Evolutionary conservation across 2,329 filamentous ascomycete species (phyloP).

Genomic region (Podosphaera fusca): DNA sequence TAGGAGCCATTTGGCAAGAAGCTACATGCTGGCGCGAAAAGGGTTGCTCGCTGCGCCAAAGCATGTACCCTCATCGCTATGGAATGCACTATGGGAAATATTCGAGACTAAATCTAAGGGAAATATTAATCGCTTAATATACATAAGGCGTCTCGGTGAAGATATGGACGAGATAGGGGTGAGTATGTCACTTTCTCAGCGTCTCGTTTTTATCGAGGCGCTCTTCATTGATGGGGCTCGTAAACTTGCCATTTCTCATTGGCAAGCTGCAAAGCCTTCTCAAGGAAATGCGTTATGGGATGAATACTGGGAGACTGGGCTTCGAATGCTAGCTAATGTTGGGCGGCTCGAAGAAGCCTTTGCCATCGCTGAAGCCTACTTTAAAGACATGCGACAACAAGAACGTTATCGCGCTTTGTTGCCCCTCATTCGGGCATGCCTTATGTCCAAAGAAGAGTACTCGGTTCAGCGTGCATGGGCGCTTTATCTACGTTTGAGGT

Average conservation of each 20-base stretch:
- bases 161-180: constrained; percentile 41
- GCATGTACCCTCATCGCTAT: constrained; percentile 33
- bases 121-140: constrained; percentile 32
- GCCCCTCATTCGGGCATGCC: constrained; percentile 43
- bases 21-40: constrained; percentile 1
- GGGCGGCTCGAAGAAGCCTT: constrained; percentile 37
- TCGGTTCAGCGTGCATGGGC: constrained; percentile 37
- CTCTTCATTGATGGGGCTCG: constrained; percentile 39
- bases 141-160: constrained; percentile 36
- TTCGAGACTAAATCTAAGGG: constrained; percentile 23
- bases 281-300: constrained; percentile 1
- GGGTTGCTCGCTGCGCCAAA: constrained; percentile 11
- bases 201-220: constrained; percentile 44
- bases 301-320: constrained; percentile 40
- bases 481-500: constrained; percentile 40
- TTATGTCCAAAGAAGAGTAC: constrained; percentile 24
- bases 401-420: constrained; percentile 34
- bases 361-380: constrained; percentile 28
- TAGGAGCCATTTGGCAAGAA: background rate
- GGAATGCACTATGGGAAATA: constrained; percentile 42
- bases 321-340: constrained; percentile 35
- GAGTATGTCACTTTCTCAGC: constrained; percentile 30
- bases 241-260: constrained; percentile 15
- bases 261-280: constrained; percentile 17
- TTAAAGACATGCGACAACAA: constrained; percentile 20